Evolutionary conservation across 2,329 filamentous ascomycete species (phyloP), one percentile per base, ranked within the genome.

Genomic region (Exophiala sideris): DNA sequence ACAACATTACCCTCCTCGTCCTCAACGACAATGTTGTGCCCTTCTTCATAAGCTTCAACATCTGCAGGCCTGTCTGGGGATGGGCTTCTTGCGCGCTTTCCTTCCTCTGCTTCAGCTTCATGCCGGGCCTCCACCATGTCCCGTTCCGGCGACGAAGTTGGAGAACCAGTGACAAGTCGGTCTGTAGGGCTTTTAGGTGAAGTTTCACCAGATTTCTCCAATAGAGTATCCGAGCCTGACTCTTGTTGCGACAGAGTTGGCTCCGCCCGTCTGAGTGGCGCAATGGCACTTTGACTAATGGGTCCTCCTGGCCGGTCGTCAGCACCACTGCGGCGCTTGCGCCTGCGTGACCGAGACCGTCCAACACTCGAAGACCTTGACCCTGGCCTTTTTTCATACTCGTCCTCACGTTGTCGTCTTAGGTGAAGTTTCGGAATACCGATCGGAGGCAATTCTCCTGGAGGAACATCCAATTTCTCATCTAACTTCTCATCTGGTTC

Each of bases 281-380:
- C 85, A 63, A 97, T 96, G 20, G 94, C 94, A 34, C 92, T 96
- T 66, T 95, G 85, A 57, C 83, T 88, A 62, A 97, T 87, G 2
- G 91, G 94, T 0, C 94, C 94, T 57, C 94, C 94, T 2, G 88
- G 86, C 2, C 85, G 88, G 62, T 82, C 80, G n/a, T 81, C 85
- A 57, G 82, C 81, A 59, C 89, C 86, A 77, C 82, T 86, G 68
- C 79, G 88, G 66, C 78, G 78, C 65, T 81, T 85, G 45, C 83
- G 81, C 56, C 84, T 82, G 16, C 61, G 46, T 16, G 71, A 66
- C 44, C 61, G 46, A 14, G 71, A 66, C 44, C 71, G 71, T 10
- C 79, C 58, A 20, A 45, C 35, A 74, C 81, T 68, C 74, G 73
- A 57, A 1, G 84, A 71, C 18, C 87, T 80, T 61, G 84, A 84